Percentiles rank a stretch among this genome's conserved stretches.
Evolutionary conservation across 371 early-diverging fungal species (phyloP).

Genomic region (Basidiobolus meristosporus): DNA sequence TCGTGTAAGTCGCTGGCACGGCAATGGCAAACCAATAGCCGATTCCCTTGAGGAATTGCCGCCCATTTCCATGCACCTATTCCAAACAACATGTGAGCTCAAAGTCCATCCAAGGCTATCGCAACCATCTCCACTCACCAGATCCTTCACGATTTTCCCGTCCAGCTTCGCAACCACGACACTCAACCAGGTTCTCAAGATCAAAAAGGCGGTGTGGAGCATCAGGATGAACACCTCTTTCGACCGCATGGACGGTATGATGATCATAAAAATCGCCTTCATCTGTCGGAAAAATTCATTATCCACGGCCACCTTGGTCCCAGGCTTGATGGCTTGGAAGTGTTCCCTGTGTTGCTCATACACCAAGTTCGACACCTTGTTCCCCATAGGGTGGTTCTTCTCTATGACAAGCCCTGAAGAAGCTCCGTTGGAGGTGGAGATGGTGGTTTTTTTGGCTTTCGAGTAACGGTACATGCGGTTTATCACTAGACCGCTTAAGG

Average conservation of each 20-base stretch:
- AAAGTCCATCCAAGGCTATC: no score
- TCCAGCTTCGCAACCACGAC: slow-evolving; percentile 86
- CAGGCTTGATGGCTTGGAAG: no score
- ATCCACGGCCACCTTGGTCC: slow-evolving; percentile 45
- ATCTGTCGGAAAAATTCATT: slow-evolving; percentile 47
- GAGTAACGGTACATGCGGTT: no score
- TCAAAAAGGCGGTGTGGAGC: slow-evolving; percentile 68
- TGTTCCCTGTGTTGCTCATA: no score
- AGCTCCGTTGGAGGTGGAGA: no score
- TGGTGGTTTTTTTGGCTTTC: no score
- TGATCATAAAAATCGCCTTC: slow-evolving; percentile 37
- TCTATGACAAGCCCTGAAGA: no score
- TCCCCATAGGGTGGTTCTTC: no score
- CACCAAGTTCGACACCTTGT: no score
- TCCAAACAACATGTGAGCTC: background rate
- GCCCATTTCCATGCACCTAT: slow-evolving; percentile 33
- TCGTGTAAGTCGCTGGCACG: slow-evolving; percentile 92
- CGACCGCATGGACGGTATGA: slow-evolving; percentile 47
- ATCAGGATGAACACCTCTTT: slow-evolving; percentile 65
- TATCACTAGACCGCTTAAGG: no score
- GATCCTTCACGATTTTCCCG: slow-evolving; percentile 78
- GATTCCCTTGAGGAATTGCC: slow-evolving; percentile 37
- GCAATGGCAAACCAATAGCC: slow-evolving; percentile 91
- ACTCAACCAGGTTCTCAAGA: slow-evolving; percentile 78
- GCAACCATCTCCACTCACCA: slow-evolving; percentile 29